Conservation (phyloP, 2,329 filamentous ascomycete species). For the Xylariaceae sp. region DNA sequence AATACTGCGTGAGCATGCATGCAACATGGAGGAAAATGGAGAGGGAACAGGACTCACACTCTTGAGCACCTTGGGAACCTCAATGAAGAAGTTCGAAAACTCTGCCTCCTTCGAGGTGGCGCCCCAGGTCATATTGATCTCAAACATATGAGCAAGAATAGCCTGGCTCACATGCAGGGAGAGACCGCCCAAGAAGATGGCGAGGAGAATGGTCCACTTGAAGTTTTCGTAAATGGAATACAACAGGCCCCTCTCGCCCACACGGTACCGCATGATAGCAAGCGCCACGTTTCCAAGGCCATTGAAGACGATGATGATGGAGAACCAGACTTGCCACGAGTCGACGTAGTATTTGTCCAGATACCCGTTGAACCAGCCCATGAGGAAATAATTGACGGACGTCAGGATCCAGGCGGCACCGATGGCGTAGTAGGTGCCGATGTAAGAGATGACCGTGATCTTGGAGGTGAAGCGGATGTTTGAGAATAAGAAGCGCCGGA, state of each 20-base stretch:
- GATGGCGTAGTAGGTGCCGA: slow-evolving; percentile 62
- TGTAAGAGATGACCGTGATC: slow-evolving; percentile 58
- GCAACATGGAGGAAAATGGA: not conserved
- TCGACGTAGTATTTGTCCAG: slow-evolving; percentile 63
- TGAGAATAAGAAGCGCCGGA: slow-evolving; percentile 53
- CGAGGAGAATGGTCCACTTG: slow-evolving; percentile 68
- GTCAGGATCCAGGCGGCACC: slow-evolving; percentile 63
- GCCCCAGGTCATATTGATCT: slow-evolving; percentile 82
- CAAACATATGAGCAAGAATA: slow-evolving; percentile 74
- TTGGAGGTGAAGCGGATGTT: slow-evolving; percentile 62
- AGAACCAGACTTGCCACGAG: slow-evolving; percentile 73
- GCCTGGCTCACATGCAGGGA: slow-evolving; percentile 77
- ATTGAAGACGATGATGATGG: slow-evolving; percentile 73
- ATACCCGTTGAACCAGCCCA: slow-evolving; percentile 65
- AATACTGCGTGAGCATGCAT: not conserved
- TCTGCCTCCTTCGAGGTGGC: slow-evolving; percentile 78
- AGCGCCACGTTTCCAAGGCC: slow-evolving; percentile 67
- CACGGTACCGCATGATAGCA: slow-evolving; percentile 66
- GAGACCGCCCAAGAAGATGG: slow-evolving; percentile 77
- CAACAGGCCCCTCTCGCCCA: slow-evolving; percentile 57
- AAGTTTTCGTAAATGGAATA: slow-evolving; percentile 57
- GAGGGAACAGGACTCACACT: slow-evolving; percentile 53
- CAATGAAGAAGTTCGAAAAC: slow-evolving; percentile 78
- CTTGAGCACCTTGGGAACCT: slow-evolving; percentile 71
- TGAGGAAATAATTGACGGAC: slow-evolving; percentile 62